phyloP scores from a whole-genome alignment of 305 asterid species.

The Nicotiana rustica region DNA sequence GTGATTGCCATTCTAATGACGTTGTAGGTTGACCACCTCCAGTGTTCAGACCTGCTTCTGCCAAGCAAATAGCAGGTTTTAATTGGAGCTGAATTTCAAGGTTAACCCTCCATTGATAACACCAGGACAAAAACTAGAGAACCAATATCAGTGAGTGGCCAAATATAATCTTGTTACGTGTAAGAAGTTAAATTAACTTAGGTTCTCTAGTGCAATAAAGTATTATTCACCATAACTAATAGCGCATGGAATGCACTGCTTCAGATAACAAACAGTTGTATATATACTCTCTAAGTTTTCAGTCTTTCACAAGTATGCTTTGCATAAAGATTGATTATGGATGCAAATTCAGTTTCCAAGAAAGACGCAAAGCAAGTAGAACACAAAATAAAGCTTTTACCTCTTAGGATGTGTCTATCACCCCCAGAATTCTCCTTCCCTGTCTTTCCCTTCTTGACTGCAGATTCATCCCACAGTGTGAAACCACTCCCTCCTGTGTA shows the following conservation, averaged over 20 bases:
- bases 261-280: neutral
- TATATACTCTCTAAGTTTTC: neutral
- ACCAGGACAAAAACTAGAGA: too few relatives aligned
- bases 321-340: neutral
- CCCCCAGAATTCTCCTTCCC: conserved; percentile 97
- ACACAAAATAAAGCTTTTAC: conserved; percentile 46
- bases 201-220: neutral
- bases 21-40: conserved; percentile 75
- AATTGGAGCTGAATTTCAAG: conserved; percentile 30
- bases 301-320: neutral
- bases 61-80: conserved; percentile 30
- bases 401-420: conserved; percentile 61
- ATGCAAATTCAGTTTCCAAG: conserved; percentile 14
- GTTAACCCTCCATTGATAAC: neutral
- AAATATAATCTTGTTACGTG: too few relatives aligned
- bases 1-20: conserved; percentile 69
- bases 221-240: neutral
- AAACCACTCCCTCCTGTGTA: conserved; percentile 74
- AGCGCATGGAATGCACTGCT: neutral
- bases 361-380: neutral
- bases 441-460: conserved; percentile 93
- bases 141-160: too few relatives aligned
- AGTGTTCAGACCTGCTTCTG: conserved; percentile 68
- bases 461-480: conserved; percentile 93
- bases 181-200: too few relatives aligned